Evolutionary conservation across 2,329 filamentous ascomycete genomes (phyloP).

Genomic region (Ophiostoma himal-ulmi): DNA sequence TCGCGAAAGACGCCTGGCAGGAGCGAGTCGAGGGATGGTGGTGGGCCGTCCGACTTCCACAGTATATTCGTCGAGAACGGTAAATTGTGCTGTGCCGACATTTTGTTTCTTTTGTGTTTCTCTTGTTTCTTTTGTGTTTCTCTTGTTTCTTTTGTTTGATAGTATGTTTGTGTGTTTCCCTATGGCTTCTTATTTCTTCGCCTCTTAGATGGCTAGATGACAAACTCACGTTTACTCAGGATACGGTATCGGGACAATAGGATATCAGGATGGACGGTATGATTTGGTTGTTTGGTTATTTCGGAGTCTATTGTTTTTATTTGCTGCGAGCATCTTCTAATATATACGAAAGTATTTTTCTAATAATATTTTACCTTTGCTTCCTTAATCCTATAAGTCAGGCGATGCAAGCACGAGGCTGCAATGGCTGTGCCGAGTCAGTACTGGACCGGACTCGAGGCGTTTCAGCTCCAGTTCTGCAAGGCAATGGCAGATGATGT

Average conservation of each 20-base stretch:
- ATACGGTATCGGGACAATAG: neutral
- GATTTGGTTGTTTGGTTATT: neutral
- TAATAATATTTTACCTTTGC: neutral
- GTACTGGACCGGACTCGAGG: neutral
- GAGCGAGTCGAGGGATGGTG: slow-evolving; percentile 22
- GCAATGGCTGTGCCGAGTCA: neutral
- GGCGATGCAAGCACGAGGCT: neutral
- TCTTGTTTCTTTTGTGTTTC: neutral
- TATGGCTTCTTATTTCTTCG: too few relatives aligned
- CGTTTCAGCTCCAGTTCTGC: neutral
- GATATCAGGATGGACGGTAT: neutral
- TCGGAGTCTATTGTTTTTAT: neutral
- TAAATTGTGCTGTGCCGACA: neutral
- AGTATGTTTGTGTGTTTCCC: neutral
- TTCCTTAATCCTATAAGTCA: neutral
- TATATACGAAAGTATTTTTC: neutral
- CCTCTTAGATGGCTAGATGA: neutral
- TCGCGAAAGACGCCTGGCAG: slow-evolving; percentile 25
- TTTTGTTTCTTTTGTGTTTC: neutral
- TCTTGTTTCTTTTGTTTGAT: neutral
- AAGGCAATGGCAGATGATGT: neutral
- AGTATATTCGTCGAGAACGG: slow-evolving; percentile 25
- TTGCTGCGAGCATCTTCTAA: neutral
- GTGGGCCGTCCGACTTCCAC: neutral
- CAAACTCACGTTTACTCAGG: neutral